phyloP scores from a whole-genome alignment of 176 grass and related monocot genomes.

The Carex kokanica region DNA sequence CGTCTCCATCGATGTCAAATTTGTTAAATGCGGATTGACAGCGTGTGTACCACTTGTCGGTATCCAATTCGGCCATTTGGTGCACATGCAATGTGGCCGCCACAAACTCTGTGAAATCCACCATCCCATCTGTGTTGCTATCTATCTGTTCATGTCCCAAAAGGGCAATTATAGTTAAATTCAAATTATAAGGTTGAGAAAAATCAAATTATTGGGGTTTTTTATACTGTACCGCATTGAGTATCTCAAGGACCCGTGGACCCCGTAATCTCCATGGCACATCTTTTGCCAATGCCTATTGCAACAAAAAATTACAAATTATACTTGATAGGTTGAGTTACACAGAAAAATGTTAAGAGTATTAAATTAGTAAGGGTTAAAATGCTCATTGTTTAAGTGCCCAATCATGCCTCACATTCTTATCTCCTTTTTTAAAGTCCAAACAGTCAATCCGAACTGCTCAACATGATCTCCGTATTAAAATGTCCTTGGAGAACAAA shows the following conservation, averaged over 20 bases:
- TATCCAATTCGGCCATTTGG: conserved; percentile 93
- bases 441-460: too few species aligned
- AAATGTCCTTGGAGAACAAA: too few species aligned
- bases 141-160: conserved; percentile 54
- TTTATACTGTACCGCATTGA: conserved; percentile 67
- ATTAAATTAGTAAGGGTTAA: too few species aligned
- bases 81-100: conserved; percentile 94
- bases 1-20: conserved; percentile 93
- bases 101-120: conserved; percentile 94
- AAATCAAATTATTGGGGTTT: neutral
- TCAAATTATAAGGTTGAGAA: neutral
- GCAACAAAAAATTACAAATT: conserved; percentile 29
- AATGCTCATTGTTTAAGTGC: too few species aligned
- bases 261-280: conserved; percentile 93
- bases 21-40: conserved; percentile 92
- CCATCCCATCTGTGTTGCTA: conserved; percentile 94
- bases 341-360: neutral
- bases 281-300: conserved; percentile 93
- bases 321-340: neutral
- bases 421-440: too few species aligned
- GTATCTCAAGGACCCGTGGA: conserved; percentile 84
- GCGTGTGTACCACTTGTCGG: conserved; percentile 70
- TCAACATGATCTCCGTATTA: too few species aligned
- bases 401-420: too few species aligned
- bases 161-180: conserved; percentile 27